A percentile compares a stretch with the other conserved stretches of the same genome.
Evolutionary conservation across 1,284 basidiomycete genomes (phyloP).

Genomic region (Melampsora larici-populina): DNA sequence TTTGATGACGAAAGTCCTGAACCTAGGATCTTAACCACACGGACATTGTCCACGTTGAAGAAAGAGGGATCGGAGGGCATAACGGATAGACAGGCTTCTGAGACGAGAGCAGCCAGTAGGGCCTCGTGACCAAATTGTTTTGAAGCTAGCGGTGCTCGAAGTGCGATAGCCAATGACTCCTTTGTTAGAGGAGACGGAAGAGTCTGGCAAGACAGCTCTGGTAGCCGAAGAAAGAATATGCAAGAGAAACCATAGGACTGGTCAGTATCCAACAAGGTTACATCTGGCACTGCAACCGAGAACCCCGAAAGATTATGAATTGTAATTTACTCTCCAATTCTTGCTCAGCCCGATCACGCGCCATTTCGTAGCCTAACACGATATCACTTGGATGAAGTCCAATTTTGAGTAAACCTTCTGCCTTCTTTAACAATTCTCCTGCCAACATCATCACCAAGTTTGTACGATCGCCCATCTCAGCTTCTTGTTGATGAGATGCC

Average conservation of each 20-base stretch:
- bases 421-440: constrained; percentile 90
- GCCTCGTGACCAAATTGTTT: constrained; percentile 97
- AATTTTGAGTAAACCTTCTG: constrained; percentile 88
- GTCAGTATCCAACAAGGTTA: background rate
- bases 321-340: constrained; percentile 79
- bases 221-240: background rate
- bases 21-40: constrained; percentile 98
- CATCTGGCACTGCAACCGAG: background rate
- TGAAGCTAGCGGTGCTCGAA: constrained; percentile 87
- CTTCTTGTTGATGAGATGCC: constrained; percentile 93
- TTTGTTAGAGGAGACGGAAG: constrained; percentile 76
- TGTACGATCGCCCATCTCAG: constrained; percentile 97
- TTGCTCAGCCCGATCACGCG: constrained; percentile 75
- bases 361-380: constrained; percentile 92
- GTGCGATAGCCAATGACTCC: constrained; percentile 71
- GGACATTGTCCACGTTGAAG: constrained; percentile 97
- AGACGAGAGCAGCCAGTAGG: constrained; percentile 74
- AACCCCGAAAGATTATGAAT: constrained; percentile 44
- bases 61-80: constrained; percentile 79
- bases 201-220: constrained; percentile 46
- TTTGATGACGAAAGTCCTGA: constrained; percentile 76
- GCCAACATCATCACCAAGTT: constrained; percentile 93
- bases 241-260: background rate
- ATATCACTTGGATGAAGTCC: constrained; percentile 87
- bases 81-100: constrained; percentile 83